Evolutionary conservation across 192 early-diverging fungal genomes (phyloP).

Genomic region (Pilaira anomala): DNA sequence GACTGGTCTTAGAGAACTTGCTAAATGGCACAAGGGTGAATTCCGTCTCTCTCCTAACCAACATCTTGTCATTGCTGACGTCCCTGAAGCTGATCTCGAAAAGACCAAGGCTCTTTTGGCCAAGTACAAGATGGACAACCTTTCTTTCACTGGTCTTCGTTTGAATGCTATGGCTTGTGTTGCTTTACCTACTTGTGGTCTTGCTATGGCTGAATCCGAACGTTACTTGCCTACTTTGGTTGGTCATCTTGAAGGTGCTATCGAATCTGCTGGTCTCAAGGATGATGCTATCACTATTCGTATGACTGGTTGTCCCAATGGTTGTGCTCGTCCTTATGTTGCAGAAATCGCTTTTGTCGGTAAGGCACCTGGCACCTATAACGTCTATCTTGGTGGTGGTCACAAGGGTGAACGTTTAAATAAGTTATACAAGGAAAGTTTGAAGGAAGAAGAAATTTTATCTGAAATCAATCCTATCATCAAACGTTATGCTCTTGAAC

Average conservation of each 20-base stretch:
- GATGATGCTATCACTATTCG: slow-evolving; percentile 91
- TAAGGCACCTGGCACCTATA: slow-evolving; percentile 93
- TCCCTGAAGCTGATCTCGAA: slow-evolving; percentile 67
- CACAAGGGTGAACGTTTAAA: slow-evolving; percentile 82
- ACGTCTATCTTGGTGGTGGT: slow-evolving; percentile 91
- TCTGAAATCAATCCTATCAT: slow-evolving; percentile 74
- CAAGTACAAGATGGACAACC: slow-evolving; percentile 81
- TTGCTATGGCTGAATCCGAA: slow-evolving; percentile 97
- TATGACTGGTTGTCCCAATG: slow-evolving; percentile 99
- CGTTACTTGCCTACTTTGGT: slow-evolving; percentile 89
- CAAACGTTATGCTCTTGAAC: slow-evolving; percentile 71
- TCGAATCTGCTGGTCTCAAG: slow-evolving; percentile 79
- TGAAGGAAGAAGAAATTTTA: slow-evolving; percentile 88
- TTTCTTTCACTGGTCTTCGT: slow-evolving; percentile 72
- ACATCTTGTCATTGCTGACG: slow-evolving; percentile 81
- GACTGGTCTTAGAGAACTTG: slow-evolving; percentile 76
- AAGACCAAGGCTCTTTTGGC: slow-evolving; percentile 67
- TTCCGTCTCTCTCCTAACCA: slow-evolving; percentile 93
- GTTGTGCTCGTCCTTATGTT: slow-evolving; percentile 91
- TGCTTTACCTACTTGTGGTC: slow-evolving; percentile 89
- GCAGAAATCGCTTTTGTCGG: slow-evolving; percentile 95
- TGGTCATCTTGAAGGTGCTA: slow-evolving; percentile 68
- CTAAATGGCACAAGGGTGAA: slow-evolving; percentile 67
- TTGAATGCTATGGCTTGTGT: slow-evolving; percentile 95
- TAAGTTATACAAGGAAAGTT: slow-evolving; percentile 88